A percentile compares a stretch with the other conserved stretches of the same genome.
phyloP scores from a whole-genome alignment of 352 stramenopile genomes.

The Phytophthora melonis region DNA sequence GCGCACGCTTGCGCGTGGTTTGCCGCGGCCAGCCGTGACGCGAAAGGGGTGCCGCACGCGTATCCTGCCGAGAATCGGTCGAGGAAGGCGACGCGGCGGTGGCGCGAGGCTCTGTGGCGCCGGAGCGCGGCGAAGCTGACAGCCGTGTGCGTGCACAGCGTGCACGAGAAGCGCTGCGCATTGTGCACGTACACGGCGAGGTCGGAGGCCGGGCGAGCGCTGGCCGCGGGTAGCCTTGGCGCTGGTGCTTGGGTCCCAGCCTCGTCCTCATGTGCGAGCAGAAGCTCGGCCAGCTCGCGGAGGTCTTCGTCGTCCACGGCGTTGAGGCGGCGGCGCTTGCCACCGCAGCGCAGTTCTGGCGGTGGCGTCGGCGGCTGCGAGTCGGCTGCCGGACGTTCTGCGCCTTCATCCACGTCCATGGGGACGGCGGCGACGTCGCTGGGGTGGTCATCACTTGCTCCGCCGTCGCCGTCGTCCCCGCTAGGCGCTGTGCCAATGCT shows the following conservation, averaged over 20 bases:
- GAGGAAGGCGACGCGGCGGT: no score
- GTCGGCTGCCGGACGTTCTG: background rate
- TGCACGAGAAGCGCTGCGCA: background rate
- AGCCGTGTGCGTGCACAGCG: no score
- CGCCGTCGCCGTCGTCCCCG: no score
- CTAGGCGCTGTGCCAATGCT: no score
- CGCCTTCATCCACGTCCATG: slow-evolving; percentile 11
- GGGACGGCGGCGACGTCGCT: background rate
- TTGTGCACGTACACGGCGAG: slow-evolving; percentile 20
- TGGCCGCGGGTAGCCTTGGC: slow-evolving; percentile 19
- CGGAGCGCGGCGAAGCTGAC: no score
- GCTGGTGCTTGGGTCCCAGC: background rate
- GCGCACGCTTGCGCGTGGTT: no score
- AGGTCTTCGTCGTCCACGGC: slow-evolving; percentile 7
- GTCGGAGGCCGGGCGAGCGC: background rate
- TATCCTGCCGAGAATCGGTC: no score
- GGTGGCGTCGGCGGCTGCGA: background rate
- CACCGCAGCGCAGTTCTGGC: background rate
- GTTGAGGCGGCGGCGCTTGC: slow-evolving; percentile 24
- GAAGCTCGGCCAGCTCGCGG: slow-evolving; percentile 16
- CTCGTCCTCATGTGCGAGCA: no score
- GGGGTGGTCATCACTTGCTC: background rate
- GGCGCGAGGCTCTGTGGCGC: no score
- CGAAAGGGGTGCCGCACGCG: no score
- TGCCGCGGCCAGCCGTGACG: no score